A percentile compares a stretch with the other conserved stretches of the same genome.
These are phyloP conservation scores for Exophiala xenobiotica DNA, from an alignment of 2,329 filamentous ascomycete genomes.

Conservation along the genomic window DNA sequence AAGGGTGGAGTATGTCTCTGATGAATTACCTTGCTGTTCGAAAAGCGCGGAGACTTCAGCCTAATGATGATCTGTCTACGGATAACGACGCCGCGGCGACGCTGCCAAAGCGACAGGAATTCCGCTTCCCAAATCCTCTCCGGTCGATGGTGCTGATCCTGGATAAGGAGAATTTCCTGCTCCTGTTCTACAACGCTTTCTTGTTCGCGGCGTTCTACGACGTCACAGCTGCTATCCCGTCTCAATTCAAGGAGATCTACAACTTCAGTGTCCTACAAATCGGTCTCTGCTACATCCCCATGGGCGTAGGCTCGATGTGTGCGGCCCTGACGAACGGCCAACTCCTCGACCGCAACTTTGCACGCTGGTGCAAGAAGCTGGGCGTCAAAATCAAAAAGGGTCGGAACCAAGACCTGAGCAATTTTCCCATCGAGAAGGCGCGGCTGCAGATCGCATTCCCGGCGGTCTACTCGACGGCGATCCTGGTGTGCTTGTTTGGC, in stretches of 20 bases:
- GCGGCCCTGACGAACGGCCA: constrained; percentile 42
- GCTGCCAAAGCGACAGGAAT: constrained; percentile 9
- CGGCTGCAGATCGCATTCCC: constrained; percentile 38
- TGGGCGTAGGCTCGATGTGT: constrained; percentile 32
- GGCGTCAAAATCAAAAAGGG: constrained; percentile 62
- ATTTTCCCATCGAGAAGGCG: constrained; percentile 52
- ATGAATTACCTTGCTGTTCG: constrained; percentile 30
- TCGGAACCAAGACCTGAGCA: constrained; percentile 51
- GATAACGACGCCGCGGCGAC: neutral
- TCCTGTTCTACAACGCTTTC: constrained; percentile 41
- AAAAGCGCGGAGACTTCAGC: constrained; percentile 19
- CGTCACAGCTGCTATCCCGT: constrained; percentile 47
- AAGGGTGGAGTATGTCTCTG: constrained; percentile 38
- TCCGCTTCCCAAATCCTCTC: constrained; percentile 44
- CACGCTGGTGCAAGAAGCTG: constrained; percentile 61
- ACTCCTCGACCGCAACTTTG: constrained; percentile 70
- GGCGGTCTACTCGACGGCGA: constrained; percentile 31
- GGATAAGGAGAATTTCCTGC: constrained; percentile 38
- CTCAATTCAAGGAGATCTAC: constrained; percentile 48
- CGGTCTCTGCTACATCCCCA: constrained; percentile 38
- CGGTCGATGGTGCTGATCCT: constrained; percentile 38
- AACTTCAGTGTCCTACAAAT: constrained; percentile 50
- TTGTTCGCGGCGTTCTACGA: constrained; percentile 52
- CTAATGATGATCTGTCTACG: constrained; percentile 7
- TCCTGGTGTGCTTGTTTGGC: constrained; percentile 38